Base-by-base conservation (phyloP, 768 basidiomycete species). In the Leccinum sublutescens region DNA sequence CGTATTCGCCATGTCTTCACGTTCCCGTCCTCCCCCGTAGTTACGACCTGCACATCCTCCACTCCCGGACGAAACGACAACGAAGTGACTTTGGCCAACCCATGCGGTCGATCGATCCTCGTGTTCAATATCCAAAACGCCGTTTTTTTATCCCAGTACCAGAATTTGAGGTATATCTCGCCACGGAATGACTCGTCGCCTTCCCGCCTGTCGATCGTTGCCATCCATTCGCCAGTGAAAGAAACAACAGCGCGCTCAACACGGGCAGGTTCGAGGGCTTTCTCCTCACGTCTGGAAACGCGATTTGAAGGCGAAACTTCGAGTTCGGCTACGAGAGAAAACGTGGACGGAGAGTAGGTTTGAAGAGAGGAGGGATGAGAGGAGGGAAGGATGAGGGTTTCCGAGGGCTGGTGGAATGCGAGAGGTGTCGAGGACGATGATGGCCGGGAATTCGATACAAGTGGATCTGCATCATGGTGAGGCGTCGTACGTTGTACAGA, bases 321-420 rank as follows among this genome's bases (percentile, higher is more conserved):
- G 19, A 98, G 80, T 73, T 99, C 96, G 50, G 87, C 87, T 3
- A 93, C 68, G 1, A 94, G 79, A 45, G 83, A 81, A 29, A 88
- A 88, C 2, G 84, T 80, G 8, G 80, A 73, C 1, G 89, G 89
- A 17, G 92, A 89, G 76, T 91, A 95, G 25, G 89, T 85, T 77
- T 98, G 96, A 43, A 99, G 78, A n/a, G 94, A 92, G 2, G 95
- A 95, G 0, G 94, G 91, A 68, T 99, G 95, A 0, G 95, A 95
- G 2, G 96, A 94, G 0, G 94, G 93, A 15, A 98, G 80, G 63
- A 98, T 81, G 60, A 98, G 77, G 5, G 91, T 85, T 31, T 86
- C 83, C 4, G 93, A 87, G 5, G 77, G 75, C 3, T 80, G 75
- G 72, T 98, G 95, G 47, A 91, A 78, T 6, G 90, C 88, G 27